phyloP scores from a whole-genome alignment of 176 grass and related monocot species.

The Avena eriantha region DNA sequence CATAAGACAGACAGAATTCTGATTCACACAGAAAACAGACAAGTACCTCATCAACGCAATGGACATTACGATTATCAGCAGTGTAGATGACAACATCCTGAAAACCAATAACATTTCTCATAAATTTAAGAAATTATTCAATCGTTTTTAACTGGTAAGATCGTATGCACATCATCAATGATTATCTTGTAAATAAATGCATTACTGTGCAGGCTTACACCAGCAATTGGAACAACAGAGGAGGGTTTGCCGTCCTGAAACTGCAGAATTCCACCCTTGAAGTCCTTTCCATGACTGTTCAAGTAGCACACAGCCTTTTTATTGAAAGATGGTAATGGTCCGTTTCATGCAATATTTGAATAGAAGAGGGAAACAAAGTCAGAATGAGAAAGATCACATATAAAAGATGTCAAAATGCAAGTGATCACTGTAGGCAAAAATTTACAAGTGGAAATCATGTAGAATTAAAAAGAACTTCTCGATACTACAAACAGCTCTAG shows the following conservation, averaged over 20 bases:
- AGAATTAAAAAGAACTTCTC: not conserved
- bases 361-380: not conserved
- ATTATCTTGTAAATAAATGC: conserved; percentile 25
- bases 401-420: conserved; percentile 18
- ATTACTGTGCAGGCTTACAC: conserved; percentile 63
- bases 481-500: not conserved
- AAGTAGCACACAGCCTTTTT: conserved; percentile 92
- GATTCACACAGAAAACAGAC: conserved; percentile 27
- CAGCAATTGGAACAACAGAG: conserved; percentile 68
- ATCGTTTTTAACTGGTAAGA: conserved; percentile 4
- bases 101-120: conserved; percentile 16
- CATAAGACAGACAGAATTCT: conserved; percentile 7
- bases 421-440: not conserved
- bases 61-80: conserved; percentile 74
- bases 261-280: conserved; percentile 78
- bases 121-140: conserved; percentile 14
- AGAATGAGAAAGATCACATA: conserved; percentile 17
- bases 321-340: conserved; percentile 24
- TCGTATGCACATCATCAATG: not conserved
- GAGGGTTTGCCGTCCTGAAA: conserved; percentile 90
- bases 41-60: conserved; percentile 87
- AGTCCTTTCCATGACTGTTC: conserved; percentile 83
- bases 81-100: conserved; percentile 96
- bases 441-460: not conserved
- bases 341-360: conserved; percentile 31